Percentiles rank a stretch among this genome's conserved stretches.
Conservation (phyloP, 2,329 filamentous ascomycete species). For the Hymenoscyphus scutula region DNA sequence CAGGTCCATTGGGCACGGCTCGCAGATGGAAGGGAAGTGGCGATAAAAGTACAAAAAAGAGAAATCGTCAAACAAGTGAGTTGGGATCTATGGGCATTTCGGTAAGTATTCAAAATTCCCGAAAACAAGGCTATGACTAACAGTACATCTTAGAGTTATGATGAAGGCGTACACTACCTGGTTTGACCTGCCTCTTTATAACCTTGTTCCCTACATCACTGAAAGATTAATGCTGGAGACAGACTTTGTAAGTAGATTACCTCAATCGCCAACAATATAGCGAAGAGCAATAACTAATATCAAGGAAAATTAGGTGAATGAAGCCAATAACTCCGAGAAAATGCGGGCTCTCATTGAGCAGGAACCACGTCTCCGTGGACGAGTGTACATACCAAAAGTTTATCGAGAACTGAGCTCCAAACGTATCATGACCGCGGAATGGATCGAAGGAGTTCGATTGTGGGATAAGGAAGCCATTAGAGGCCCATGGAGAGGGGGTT, state of each 20-base stretch:
- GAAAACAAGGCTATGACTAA: background rate
- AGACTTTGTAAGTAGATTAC: slow-evolving; percentile 62
- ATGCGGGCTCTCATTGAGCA: slow-evolving; percentile 75
- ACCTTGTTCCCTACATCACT: slow-evolving; percentile 85
- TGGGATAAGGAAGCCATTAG: slow-evolving; percentile 88
- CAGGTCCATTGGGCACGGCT: slow-evolving; percentile 95
- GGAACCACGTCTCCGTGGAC: slow-evolving; percentile 71
- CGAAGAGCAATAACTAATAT: background rate
- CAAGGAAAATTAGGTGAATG: slow-evolving; percentile 50
- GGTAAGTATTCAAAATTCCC: slow-evolving; percentile 12
- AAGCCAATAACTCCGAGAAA: slow-evolving; percentile 80
- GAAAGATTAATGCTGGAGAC: slow-evolving; percentile 92
- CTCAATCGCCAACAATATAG: background rate
- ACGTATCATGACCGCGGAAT: slow-evolving; percentile 90
- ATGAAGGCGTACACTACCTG: slow-evolving; percentile 78
- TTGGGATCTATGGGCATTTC: slow-evolving; percentile 77
- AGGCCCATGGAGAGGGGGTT: slow-evolving; percentile 73
- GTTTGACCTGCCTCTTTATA: slow-evolving; percentile 93
- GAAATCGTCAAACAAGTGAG: slow-evolving; percentile 89
- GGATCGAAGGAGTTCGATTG: slow-evolving; percentile 91
- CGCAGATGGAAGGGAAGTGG: slow-evolving; percentile 83
- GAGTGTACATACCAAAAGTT: slow-evolving; percentile 85
- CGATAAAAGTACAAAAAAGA: slow-evolving; percentile 93
- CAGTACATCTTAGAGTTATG: slow-evolving; percentile 58
- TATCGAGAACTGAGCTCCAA: slow-evolving; percentile 79